Conservation (phyloP, 306 rosid genomes). For the Cicer judaicum region DNA sequence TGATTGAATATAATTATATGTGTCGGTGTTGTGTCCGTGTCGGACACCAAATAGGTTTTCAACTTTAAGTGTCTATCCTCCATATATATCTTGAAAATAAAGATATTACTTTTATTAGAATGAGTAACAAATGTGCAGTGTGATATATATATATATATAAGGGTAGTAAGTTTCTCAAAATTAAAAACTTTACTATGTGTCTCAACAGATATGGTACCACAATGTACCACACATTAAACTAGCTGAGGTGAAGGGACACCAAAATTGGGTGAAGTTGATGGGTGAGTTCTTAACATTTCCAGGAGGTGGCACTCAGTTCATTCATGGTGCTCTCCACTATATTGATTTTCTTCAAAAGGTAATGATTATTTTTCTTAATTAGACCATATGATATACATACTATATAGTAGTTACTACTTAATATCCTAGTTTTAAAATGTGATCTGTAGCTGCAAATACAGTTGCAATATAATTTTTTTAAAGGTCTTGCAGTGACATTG, state of each 20-base stretch:
- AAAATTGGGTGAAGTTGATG: slow-evolving; percentile 88
- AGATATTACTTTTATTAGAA: not conserved
- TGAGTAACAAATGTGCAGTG: not conserved
- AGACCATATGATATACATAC: not conserved
- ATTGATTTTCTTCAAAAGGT: slow-evolving; percentile 85
- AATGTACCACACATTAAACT: slow-evolving; percentile 80
- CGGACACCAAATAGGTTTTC: too few species aligned
- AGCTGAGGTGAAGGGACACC: slow-evolving; percentile 91
- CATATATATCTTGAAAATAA: not conserved
- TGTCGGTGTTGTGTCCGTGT: too few species aligned
- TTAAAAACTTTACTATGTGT: not conserved
- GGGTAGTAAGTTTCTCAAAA: not conserved
- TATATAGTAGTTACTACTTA: not conserved
- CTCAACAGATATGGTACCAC: slow-evolving; percentile 79
- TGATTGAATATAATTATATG: too few species aligned
- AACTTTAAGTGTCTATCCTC: too few species aligned
- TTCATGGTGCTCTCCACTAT: slow-evolving; percentile 93
- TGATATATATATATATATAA: not conserved
- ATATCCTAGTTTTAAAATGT: not conserved
- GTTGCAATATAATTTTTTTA: too few species aligned
- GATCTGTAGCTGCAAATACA: too few species aligned
- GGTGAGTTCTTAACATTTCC: slow-evolving; percentile 94
- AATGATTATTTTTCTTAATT: slow-evolving; percentile 5
- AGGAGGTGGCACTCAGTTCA: slow-evolving; percentile 95
- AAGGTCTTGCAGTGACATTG: too few species aligned